phyloP scores from a whole-genome alignment of 345 rosid genomes.

The Citrus australasica region DNA sequence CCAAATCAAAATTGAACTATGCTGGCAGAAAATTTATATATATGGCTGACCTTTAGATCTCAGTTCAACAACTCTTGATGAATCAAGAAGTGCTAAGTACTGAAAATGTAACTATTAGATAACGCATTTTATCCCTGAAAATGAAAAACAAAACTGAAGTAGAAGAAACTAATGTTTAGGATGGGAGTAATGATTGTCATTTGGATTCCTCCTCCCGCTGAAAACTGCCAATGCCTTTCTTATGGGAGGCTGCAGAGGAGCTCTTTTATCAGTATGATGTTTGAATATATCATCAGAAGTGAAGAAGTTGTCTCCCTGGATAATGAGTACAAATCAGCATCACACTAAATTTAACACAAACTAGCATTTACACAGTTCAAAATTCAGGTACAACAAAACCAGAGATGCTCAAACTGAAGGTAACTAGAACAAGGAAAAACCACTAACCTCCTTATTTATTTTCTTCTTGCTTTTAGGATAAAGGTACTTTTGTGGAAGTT shows the following conservation, averaged over 20 bases:
- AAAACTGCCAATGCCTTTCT: conserved; percentile 81
- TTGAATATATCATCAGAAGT: conserved; percentile 51
- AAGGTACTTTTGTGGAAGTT: conserved; percentile 81
- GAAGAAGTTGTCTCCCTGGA: conserved; percentile 66
- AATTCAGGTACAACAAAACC: background rate
- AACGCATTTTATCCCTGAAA: background rate
- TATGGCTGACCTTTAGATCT: background rate
- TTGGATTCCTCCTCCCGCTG: conserved; percentile 90
- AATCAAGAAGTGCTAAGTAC: background rate
- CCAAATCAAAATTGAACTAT: background rate
- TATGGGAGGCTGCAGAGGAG: conserved; percentile 75
- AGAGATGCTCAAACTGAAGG: background rate
- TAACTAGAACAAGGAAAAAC: background rate
- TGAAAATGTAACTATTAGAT: background rate
- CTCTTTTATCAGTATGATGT: conserved; percentile 54
- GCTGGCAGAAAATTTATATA: background rate
- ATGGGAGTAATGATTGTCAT: conserved; percentile 89
- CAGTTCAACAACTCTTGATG: background rate
- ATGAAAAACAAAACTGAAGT: background rate
- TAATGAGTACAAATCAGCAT: conserved; percentile 1
- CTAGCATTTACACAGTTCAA: background rate
- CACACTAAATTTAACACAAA: background rate
- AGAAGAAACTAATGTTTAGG: conserved; percentile 34
- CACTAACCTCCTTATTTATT: conserved; percentile 53
- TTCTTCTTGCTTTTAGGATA: conserved; percentile 87